phyloP scores from a whole-genome alignment of 1,139 yeast genomes.

The Geotrichum citri-aurantii region DNA sequence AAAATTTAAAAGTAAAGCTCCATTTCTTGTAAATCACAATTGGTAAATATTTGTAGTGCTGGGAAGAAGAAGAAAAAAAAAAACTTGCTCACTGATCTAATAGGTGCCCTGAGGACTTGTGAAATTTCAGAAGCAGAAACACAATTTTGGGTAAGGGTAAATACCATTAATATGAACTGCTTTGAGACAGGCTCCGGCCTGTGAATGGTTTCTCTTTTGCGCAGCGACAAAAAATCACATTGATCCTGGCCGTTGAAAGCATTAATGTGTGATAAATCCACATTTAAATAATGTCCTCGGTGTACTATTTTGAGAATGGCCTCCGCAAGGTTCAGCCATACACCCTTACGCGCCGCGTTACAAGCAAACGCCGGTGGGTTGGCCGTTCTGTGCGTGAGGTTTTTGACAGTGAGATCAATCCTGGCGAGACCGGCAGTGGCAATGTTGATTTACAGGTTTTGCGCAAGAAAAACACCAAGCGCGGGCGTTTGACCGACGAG shows the following conservation, averaged over 20 bases:
- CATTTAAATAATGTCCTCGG: conserved; percentile 3
- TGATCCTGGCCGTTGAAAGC: too few species aligned
- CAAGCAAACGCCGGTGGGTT: conserved; percentile 16
- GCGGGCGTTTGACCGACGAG: background rate
- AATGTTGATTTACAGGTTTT: background rate
- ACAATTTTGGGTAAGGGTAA: too few species aligned
- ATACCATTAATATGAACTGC: too few species aligned
- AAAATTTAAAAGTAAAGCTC: background rate
- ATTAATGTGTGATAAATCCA: too few species aligned
- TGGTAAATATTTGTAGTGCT: background rate
- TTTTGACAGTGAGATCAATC: background rate
- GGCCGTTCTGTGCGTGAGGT: conserved; percentile 8
- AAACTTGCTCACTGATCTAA: too few species aligned
- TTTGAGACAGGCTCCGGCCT: too few species aligned
- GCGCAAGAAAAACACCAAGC: background rate
- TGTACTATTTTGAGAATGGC: conserved; percentile 14
- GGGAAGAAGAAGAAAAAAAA: too few species aligned
- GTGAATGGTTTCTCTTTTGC: too few species aligned
- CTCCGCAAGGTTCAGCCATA: conserved; percentile 16
- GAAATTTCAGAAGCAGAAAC: too few species aligned
- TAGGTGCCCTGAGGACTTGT: too few species aligned
- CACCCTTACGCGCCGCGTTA: conserved; percentile 1
- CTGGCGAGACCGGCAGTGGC: background rate
- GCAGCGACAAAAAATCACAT: too few species aligned
- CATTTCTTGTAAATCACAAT: background rate